These are phyloP conservation scores for Piper betle DNA, from an alignment of 164 flowering plant species.

Conservation along the genomic window DNA sequence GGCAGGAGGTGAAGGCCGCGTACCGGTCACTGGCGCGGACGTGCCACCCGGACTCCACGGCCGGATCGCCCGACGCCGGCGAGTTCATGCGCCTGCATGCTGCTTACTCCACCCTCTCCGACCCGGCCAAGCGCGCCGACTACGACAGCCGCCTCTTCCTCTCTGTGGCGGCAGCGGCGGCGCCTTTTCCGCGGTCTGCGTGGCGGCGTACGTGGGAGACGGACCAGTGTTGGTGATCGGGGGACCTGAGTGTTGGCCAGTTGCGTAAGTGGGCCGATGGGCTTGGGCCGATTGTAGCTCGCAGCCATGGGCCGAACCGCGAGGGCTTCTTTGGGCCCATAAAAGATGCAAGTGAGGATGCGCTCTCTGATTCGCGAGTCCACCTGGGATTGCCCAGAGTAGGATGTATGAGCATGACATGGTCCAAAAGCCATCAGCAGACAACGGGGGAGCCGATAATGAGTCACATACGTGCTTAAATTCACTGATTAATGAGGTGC, in stretches of 20 bases:
- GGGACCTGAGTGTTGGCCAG: neutral
- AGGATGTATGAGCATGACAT: too few relatives aligned
- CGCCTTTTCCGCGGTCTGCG: neutral
- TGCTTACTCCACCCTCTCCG: constrained; percentile 30
- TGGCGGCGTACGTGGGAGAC: constrained; percentile 30
- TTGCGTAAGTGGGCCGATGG: neutral
- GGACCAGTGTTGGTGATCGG: constrained; percentile 32
- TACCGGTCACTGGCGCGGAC: constrained; percentile 46
- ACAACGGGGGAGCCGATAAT: too few relatives aligned
- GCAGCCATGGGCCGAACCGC: too few relatives aligned
- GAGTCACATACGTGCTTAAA: too few relatives aligned
- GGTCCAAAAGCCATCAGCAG: too few relatives aligned
- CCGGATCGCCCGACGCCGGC: constrained; percentile 14
- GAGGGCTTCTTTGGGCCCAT: too few relatives aligned
- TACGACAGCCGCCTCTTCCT: constrained; percentile 15
- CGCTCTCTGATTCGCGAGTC: too few relatives aligned
- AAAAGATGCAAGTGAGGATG: too few relatives aligned
- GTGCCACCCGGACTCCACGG: constrained; percentile 54
- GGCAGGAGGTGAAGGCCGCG: constrained; percentile 57
- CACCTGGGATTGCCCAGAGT: too few relatives aligned
- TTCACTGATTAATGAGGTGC: too few relatives aligned
- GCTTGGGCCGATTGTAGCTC: neutral
- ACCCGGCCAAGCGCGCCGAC: constrained; percentile 23
- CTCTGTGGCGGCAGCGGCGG: neutral
- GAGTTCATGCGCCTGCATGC: constrained; percentile 22